phyloP scores from a whole-genome alignment of 2,329 filamentous ascomycete genomes.

The Clonostachys chloroleuca region DNA sequence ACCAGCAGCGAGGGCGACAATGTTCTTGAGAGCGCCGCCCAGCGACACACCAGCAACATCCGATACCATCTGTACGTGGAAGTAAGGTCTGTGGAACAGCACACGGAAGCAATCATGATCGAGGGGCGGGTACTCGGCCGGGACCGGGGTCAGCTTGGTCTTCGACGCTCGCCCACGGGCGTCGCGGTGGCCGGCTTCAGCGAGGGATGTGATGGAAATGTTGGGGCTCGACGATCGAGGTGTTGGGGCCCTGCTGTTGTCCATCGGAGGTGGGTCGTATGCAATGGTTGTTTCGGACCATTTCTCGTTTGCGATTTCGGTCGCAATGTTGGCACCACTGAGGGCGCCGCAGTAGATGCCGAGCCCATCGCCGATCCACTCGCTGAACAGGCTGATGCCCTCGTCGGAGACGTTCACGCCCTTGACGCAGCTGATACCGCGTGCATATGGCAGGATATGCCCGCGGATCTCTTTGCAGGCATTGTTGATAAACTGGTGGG shows the following conservation, averaged over 20 bases:
- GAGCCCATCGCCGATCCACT: slow-evolving; percentile 85
- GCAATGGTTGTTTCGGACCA: slow-evolving; percentile 97
- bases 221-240: slow-evolving; percentile 41
- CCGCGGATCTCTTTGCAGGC: slow-evolving; percentile 82
- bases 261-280: slow-evolving; percentile 87
- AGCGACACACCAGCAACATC: slow-evolving; percentile 98
- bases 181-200: slow-evolving; percentile 60
- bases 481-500: slow-evolving; percentile 90
- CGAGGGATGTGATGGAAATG: slow-evolving; percentile 46
- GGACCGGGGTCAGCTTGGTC: slow-evolving; percentile 70
- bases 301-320: slow-evolving; percentile 90
- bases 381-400: slow-evolving; percentile 85
- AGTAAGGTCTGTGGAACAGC: slow-evolving; percentile 94
- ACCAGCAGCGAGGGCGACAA: slow-evolving; percentile 88
- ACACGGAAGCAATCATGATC: slow-evolving; percentile 79
- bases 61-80: slow-evolving; percentile 89
- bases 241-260: slow-evolving; percentile 67
- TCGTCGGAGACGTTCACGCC: slow-evolving; percentile 89
- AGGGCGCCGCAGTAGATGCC: slow-evolving; percentile 96
- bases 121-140: slow-evolving; percentile 77
- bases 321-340: slow-evolving; percentile 93
- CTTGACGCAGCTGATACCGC: slow-evolving; percentile 97
- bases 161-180: slow-evolving; percentile 62
- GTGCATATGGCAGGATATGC: slow-evolving; percentile 85
- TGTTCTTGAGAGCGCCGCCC: slow-evolving; percentile 92